Evolutionary conservation across 2,329 filamentous ascomycete genomes (phyloP), one percentile per base, ranked within the genome.

Genomic region (Aspergillus jensenii): DNA sequence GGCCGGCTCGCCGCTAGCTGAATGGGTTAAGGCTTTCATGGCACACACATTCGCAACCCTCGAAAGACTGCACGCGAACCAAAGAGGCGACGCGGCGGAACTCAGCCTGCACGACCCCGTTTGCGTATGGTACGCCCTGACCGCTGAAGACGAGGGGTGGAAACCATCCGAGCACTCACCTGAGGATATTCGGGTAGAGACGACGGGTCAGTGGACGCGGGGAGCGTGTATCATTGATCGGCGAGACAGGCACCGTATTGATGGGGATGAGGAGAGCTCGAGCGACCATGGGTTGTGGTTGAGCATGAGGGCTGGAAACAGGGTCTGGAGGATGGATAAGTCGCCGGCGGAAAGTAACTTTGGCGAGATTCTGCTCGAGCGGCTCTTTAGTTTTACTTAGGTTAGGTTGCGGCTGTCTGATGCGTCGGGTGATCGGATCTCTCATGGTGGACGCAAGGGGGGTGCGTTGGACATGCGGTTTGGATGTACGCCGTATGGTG

Each of bases 171-270:
- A 78, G 14, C 79, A 82, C 41, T 77, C 73, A 57, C 85, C 81
- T 0, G 89, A 96, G 74, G 95, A 99, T 72, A 88, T 99, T 56
- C 84, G 95, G 19, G 81, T 99, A 41, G 95, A 99, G 77, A 96
- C 92, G 0, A 79, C 84, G 2, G 95, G 93, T 2, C 95, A 98
- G 78, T 99, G 95, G 95, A 96, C 93, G 46, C 82, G 91, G 56
- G 93, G 95, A 1, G 93, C 95, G 87, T 93, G 92, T 69, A 82
- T 98, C 33, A 80, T 92, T 41, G 95, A 99, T 79, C 82, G 86
- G 37, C 83, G 95, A 58, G 76, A 75, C 44, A 77, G 71, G 59
- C 77, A 72, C 54, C 75, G 68, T 59, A 74, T 67, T 71, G 80
- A 61, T 68, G 78, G 64, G 70, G 81, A 82, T 21, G 78, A 80